These are phyloP conservation scores for Aureobasidium sp. DNA, from an alignment of 2,329 filamentous ascomycete genomes.

Conservation along the genomic window DNA sequence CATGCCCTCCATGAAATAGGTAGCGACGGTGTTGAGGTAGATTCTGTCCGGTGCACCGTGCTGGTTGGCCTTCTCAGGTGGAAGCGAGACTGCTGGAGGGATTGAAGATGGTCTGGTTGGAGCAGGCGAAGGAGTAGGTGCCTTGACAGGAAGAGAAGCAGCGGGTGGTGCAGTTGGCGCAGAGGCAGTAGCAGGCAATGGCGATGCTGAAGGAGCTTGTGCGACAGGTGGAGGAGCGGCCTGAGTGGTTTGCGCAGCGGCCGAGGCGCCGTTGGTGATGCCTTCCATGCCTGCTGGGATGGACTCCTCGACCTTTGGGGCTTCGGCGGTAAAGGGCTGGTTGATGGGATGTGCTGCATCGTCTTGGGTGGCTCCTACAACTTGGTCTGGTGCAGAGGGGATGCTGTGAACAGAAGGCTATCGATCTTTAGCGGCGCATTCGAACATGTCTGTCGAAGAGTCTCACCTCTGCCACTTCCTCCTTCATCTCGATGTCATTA, in stretches of 20 bases:
- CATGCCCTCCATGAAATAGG: slow-evolving; percentile 43
- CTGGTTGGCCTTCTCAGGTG: slow-evolving; percentile 31
- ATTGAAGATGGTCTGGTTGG: slow-evolving; percentile 22
- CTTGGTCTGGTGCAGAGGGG: slow-evolving; percentile 12
- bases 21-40: slow-evolving; percentile 41
- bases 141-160: neutral
- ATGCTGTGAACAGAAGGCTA: neutral
- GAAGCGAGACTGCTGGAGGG: slow-evolving; percentile 17
- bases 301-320: neutral
- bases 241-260: neutral
- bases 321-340: neutral
- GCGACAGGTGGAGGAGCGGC: neutral
- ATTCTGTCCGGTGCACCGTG: slow-evolving; percentile 41
- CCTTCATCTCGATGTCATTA: slow-evolving; percentile 28
- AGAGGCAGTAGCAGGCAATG: slow-evolving; percentile 3
- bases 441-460: neutral
- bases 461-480: slow-evolving; percentile 22
- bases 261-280: neutral
- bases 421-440: neutral
- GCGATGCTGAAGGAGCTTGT: slow-evolving; percentile 4
- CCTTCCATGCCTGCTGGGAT: neutral
- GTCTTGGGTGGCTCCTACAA: slow-evolving; percentile 8
- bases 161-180: slow-evolving; percentile 5
- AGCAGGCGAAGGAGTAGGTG: slow-evolving; percentile 17
- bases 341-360: neutral